Percentiles rank a stretch among this genome's conserved stretches.
phyloP scores from a whole-genome alignment of 768 basidiomycete genomes.

The Cyclocybe cylindracea region DNA sequence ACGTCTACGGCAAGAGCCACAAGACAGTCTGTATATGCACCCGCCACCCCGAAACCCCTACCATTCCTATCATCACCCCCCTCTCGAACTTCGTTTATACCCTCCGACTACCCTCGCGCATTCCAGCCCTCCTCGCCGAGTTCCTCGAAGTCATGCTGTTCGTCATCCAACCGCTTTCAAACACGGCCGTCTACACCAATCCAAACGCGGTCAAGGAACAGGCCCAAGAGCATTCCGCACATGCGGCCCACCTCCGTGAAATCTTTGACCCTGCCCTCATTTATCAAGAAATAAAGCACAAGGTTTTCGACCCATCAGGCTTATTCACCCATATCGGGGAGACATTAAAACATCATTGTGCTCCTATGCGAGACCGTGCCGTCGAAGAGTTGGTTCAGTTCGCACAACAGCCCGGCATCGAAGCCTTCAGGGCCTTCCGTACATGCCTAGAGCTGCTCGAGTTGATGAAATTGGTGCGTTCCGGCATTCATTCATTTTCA shows the following conservation, averaged over 20 bases:
- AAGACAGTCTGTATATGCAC: conserved; percentile 58
- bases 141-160: conserved; percentile 80
- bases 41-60: conserved; percentile 40
- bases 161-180: conserved; percentile 81
- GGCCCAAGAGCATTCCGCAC: conserved; percentile 61
- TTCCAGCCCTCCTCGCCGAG: conserved; percentile 68
- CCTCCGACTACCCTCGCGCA: conserved; percentile 70
- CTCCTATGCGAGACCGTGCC: conserved; percentile 86
- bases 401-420: conserved; percentile 58
- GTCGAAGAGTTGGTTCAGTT: conserved; percentile 83
- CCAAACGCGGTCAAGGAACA: conserved; percentile 60
- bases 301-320: conserved; percentile 76
- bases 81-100: conserved; percentile 52
- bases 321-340: conserved; percentile 79
- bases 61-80: conserved; percentile 43
- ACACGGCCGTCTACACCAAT: conserved; percentile 59
- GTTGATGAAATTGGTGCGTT: conserved; percentile 90
- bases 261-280: conserved; percentile 84
- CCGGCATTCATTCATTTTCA: conserved; percentile 10
- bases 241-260: conserved; percentile 66
- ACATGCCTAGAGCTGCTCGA: conserved; percentile 90
- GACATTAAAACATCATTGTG: conserved; percentile 87
- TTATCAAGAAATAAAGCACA: conserved; percentile 76
- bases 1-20: conserved; percentile 49
- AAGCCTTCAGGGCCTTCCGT: conserved; percentile 73